Percentiles rank a stretch among this genome's conserved stretches.
phyloP scores from a whole-genome alignment of 2,329 filamentous ascomycete species.

The Neofusicoccum parvum region DNA sequence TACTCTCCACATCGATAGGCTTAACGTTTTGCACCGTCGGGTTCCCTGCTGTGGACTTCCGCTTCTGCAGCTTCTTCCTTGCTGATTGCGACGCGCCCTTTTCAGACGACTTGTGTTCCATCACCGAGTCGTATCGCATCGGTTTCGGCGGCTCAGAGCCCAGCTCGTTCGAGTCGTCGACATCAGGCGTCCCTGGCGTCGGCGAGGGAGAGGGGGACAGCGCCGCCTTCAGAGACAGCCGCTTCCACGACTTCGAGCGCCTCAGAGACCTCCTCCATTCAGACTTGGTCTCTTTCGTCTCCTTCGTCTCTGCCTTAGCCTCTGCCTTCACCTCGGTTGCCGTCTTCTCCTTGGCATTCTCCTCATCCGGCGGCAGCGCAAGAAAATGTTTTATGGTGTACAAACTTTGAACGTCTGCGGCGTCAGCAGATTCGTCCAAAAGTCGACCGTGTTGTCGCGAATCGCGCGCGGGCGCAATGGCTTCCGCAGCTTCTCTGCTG shows the following conservation, averaged over 20 bases:
- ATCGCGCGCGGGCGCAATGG: not conserved
- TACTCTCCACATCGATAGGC: slow-evolving; percentile 32
- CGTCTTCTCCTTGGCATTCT: not conserved
- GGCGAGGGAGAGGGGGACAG: not conserved
- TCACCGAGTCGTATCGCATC: slow-evolving; percentile 10
- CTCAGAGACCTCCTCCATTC: slow-evolving; percentile 7
- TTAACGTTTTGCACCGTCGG: slow-evolving; percentile 37
- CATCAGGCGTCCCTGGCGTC: not conserved
- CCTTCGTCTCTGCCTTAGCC: not conserved
- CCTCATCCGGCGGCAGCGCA: not conserved
- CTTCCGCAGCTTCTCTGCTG: not conserved
- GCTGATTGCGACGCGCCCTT: not conserved
- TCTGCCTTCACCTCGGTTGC: not conserved
- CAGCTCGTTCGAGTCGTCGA: not conserved
- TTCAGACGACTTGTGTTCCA: not conserved
- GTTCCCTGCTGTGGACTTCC: slow-evolving; percentile 30
- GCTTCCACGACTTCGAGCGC: slow-evolving; percentile 17
- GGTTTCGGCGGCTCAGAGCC: not conserved
- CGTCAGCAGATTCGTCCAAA: not conserved
- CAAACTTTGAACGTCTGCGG: not conserved
- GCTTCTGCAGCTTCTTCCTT: slow-evolving; percentile 31
- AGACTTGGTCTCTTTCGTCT: not conserved
- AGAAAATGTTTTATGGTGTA: not conserved
- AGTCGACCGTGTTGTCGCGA: not conserved
- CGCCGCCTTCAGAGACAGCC: not conserved